phyloP scores from a whole-genome alignment of 2,329 filamentous ascomycete species.

The Zymoseptoria tritici region DNA sequence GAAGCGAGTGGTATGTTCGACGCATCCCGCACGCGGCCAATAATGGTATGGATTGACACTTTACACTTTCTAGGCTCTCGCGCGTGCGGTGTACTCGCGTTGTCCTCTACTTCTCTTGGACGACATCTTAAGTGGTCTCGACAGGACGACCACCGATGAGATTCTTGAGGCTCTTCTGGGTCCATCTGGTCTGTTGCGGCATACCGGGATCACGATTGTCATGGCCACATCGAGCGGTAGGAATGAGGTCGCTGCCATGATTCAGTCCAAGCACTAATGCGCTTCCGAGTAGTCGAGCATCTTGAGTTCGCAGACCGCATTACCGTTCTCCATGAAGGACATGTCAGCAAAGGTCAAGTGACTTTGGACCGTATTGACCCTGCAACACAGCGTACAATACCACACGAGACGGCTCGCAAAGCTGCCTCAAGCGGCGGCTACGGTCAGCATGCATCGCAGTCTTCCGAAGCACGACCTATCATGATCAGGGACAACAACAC shows the following conservation, averaged over 20 bases:
- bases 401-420: too few species aligned
- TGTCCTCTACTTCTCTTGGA: background rate
- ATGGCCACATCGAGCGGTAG: background rate
- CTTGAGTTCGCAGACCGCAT: background rate
- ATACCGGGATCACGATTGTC: background rate
- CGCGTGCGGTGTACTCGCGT: background rate
- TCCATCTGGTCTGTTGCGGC: background rate
- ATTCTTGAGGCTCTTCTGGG: background rate
- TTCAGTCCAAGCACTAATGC: background rate
- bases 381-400: too few species aligned
- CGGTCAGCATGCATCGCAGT: too few species aligned
- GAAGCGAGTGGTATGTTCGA: slow-evolving; percentile 36
- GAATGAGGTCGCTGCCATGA: too few species aligned
- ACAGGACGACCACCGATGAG: background rate
- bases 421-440: too few species aligned
- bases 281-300: background rate
- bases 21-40: too few species aligned
- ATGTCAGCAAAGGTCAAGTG: background rate
- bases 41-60: too few species aligned
- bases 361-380: background rate
- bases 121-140: background rate
- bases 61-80: background rate
- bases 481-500: too few species aligned
- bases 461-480: too few species aligned
- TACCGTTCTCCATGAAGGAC: background rate